Conservation (phyloP, 768 basidiomycete genomes). For the Rhodotorula sphaerocarpa region DNA sequence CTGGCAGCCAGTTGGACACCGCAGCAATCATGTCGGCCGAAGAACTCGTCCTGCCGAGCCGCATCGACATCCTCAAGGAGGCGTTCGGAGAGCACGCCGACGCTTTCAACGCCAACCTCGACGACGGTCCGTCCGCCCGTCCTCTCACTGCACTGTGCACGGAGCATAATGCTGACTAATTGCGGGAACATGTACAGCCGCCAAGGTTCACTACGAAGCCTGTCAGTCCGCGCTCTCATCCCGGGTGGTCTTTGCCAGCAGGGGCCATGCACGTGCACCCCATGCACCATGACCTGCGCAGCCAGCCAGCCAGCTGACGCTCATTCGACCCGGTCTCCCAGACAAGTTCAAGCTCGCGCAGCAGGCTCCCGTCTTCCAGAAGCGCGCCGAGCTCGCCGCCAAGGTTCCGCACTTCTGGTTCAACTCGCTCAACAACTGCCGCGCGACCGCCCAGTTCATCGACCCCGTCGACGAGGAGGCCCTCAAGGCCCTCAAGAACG, state of each 20-base stretch:
- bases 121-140: not conserved
- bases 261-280: no score
- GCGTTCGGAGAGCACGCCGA: slow-evolving; percentile 12
- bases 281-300: no score
- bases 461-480: slow-evolving; percentile 30
- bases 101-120: slow-evolving; percentile 16
- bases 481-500: slow-evolving; percentile 26
- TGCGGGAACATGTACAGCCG: not conserved
- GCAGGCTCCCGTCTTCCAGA: slow-evolving; percentile 3
- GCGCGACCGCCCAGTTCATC: not conserved
- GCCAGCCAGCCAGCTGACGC: no score
- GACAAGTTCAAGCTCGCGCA: slow-evolving; percentile 31
- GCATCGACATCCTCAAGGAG: slow-evolving; percentile 15
- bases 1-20: no score
- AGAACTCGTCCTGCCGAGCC: not conserved
- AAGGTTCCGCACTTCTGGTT: slow-evolving; percentile 31
- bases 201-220: slow-evolving; percentile 25
- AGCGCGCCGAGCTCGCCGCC: slow-evolving; percentile 19
- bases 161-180: not conserved
- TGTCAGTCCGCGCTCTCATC: slow-evolving; percentile 7
- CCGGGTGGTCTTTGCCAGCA: no score
- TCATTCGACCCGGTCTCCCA: no score
- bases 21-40: not conserved
- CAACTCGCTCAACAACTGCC: slow-evolving; percentile 16
- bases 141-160: not conserved